These are phyloP conservation scores for Lichtheimia ornata DNA, from an alignment of 371 early-diverging fungal genomes.

Conservation along the genomic window DNA sequence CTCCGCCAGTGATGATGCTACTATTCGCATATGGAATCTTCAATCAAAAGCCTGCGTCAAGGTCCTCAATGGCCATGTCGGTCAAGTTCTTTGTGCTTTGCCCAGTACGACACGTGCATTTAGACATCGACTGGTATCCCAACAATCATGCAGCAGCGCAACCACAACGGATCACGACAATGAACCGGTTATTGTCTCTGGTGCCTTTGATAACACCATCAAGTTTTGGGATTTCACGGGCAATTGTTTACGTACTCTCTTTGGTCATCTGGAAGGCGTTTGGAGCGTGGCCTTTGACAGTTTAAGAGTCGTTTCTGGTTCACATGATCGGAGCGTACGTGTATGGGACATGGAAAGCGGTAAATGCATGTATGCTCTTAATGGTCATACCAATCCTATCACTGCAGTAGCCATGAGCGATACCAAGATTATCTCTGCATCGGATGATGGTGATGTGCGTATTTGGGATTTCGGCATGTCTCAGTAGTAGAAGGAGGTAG, in stretches of 20 bases:
- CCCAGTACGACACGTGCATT: constrained; percentile 52
- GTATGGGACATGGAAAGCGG: constrained; percentile 95
- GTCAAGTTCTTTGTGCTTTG: constrained; percentile 71
- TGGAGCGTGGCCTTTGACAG: constrained; percentile 88
- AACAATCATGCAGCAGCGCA: constrained; percentile 8
- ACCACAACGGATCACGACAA: constrained; percentile 32
- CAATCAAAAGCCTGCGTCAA: constrained; percentile 66
- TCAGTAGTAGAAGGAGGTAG: too few relatives aligned
- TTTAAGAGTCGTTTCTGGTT: constrained; percentile 88
- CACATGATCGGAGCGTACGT: constrained; percentile 87
- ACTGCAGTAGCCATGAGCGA: constrained; percentile 82
- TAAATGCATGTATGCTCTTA: constrained; percentile 72
- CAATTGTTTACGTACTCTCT: constrained; percentile 75
- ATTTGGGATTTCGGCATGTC: constrained; percentile 75
- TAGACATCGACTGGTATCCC: constrained; percentile 31
- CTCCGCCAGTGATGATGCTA: constrained; percentile 82
- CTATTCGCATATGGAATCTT: constrained; percentile 85
- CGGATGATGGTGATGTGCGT: constrained; percentile 79
- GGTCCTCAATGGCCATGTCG: constrained; percentile 77
- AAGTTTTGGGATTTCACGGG: constrained; percentile 85
- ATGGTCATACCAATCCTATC: constrained; percentile 70
- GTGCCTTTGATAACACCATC: constrained; percentile 89
- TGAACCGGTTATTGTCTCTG: constrained; percentile 73
- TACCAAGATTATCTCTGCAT: constrained; percentile 83
- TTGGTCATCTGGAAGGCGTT: constrained; percentile 93